Base-by-base conservation (phyloP, 2,329 filamentous ascomycete genomes). In the Thelonectria blattea region DNA sequence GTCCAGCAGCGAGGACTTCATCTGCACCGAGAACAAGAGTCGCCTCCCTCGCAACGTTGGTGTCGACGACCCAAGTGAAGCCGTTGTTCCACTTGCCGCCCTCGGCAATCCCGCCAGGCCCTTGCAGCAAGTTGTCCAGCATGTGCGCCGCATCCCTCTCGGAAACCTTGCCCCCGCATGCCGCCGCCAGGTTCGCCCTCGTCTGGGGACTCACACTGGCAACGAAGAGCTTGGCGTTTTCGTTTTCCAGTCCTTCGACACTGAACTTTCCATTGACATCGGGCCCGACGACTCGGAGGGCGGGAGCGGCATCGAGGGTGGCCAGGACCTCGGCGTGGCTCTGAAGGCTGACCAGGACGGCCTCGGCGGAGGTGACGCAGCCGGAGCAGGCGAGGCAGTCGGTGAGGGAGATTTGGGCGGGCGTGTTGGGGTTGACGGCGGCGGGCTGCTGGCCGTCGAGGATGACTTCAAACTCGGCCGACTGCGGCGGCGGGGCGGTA, bases 351-450 rank as follows among this genome's bases (percentile, higher is more conserved):
- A 99, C 93, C 43, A 99, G 86, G n/a, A 99, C 92, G 15, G 95
- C 95, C 79, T 99, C 95, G 48, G 95, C 95, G 6, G 93, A 97
- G 18, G 95, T 99, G 52, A 99, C 95, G 76, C 95, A 99, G 54
- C 95, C 95, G 10, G 95, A 97, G 77, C 95, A 99, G 53, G 95
- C 95, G 52, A 99, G 89, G 73, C 95, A 99, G 78, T 99, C 95
- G 7, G 95, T 98, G 62, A 99, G 86, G 50, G 93, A 97, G 70
- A 99, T 98, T 74, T 96, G 88, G 7, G 94, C 93, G 1, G 93
- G 91, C 3, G 88, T 84, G 52, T 85, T 83, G 63, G 87, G 78
- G 52, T 81, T 74, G 9, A 86, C 79, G 52, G 80, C 22, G 22
- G 22, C 73, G 49, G 81, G 76, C 30, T 89, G 81, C 71, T 91